phyloP scores from a whole-genome alignment of 1,284 basidiomycete genomes.

The Malassezia caprae region DNA sequence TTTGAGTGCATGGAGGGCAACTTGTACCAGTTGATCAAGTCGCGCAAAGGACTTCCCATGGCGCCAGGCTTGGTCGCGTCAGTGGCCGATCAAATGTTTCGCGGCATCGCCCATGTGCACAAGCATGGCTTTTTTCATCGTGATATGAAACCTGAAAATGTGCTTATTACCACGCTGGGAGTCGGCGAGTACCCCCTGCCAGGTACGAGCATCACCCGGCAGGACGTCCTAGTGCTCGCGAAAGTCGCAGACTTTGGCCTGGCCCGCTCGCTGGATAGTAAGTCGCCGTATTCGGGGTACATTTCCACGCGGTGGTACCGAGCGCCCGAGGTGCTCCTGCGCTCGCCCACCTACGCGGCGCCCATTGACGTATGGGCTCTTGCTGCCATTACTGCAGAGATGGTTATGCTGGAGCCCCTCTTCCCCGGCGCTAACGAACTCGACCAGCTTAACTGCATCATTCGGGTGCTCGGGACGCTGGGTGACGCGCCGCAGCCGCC shows the following conservation, averaged over 20 bases:
- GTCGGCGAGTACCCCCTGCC: slow-evolving; percentile 72
- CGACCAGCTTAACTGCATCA: slow-evolving; percentile 84
- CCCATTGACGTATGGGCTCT: slow-evolving; percentile 99
- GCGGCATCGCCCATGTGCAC: slow-evolving; percentile 88
- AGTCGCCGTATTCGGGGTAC: slow-evolving; percentile 95
- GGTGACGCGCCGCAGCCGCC: slow-evolving; percentile 63
- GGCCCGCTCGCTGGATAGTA: slow-evolving; percentile 75
- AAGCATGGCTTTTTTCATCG: slow-evolving; percentile 89
- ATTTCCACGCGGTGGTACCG: slow-evolving; percentile 99
- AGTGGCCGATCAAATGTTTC: slow-evolving; percentile 84
- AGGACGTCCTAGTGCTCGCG: slow-evolving; percentile 90
- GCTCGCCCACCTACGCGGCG: slow-evolving; percentile 82
- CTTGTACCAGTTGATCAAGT: slow-evolving; percentile 96
- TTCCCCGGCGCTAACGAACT: slow-evolving; percentile 95
- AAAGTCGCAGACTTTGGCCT: slow-evolving; percentile 98
- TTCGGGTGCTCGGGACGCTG: slow-evolving; percentile 86
- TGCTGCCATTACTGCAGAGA: slow-evolving; percentile 93
- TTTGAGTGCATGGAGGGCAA: slow-evolving; percentile 99
- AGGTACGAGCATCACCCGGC: slow-evolving; percentile 49
- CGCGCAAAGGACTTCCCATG: slow-evolving; percentile 81
- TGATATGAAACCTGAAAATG: slow-evolving; percentile 99
- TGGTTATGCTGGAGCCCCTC: slow-evolving; percentile 84
- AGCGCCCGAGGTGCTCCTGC: slow-evolving; percentile 87
- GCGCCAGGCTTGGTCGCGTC: slow-evolving; percentile 89
- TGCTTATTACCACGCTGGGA: slow-evolving; percentile 98